Evolutionary conservation across 495 filamentous ascomycete species (phyloP).

Genomic region (Daldinia grandis): DNA sequence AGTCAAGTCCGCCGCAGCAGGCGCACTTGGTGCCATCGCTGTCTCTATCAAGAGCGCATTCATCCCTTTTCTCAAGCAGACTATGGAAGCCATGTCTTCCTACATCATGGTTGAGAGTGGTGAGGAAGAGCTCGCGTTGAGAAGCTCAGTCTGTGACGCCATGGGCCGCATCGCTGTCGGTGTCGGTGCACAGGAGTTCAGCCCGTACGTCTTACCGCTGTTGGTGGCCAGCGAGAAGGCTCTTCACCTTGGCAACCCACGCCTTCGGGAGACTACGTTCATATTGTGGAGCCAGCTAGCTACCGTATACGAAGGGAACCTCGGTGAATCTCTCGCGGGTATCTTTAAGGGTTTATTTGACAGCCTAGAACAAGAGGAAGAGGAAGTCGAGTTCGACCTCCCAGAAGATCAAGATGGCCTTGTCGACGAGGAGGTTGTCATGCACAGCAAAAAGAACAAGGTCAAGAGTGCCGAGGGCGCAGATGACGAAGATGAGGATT

Average conservation of each 20-base stretch:
- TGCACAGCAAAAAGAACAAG: constrained; percentile 85
- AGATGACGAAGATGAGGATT: constrained; percentile 67
- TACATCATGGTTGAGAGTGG: constrained; percentile 88
- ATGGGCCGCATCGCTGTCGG: constrained; percentile 91
- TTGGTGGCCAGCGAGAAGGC: constrained; percentile 93
- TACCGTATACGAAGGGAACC: constrained; percentile 92
- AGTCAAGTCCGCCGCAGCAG: constrained; percentile 86
- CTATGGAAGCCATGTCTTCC: constrained; percentile 83
- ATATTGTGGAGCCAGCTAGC: constrained; percentile 95
- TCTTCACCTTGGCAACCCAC: constrained; percentile 85
- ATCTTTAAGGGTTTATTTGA: constrained; percentile 86
- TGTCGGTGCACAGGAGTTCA: constrained; percentile 85
- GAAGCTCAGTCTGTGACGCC: constrained; percentile 86
- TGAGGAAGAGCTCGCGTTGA: constrained; percentile 87
- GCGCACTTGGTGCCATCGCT: constrained; percentile 89
- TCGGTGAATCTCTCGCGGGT: constrained; percentile 83
- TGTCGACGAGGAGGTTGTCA: constrained; percentile 73
- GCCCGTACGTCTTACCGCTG: constrained; percentile 86
- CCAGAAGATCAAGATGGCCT: constrained; percentile 81
- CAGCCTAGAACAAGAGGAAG: constrained; percentile 88
- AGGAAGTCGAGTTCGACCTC: constrained; percentile 80
- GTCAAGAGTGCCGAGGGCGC: constrained; percentile 65
- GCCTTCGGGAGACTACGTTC: constrained; percentile 93
- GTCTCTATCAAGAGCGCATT: constrained; percentile 83
- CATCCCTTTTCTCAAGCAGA: constrained; percentile 85